phyloP scores from a whole-genome alignment of 257 asterid genomes.

The Nicotiana obtusifolia region DNA sequence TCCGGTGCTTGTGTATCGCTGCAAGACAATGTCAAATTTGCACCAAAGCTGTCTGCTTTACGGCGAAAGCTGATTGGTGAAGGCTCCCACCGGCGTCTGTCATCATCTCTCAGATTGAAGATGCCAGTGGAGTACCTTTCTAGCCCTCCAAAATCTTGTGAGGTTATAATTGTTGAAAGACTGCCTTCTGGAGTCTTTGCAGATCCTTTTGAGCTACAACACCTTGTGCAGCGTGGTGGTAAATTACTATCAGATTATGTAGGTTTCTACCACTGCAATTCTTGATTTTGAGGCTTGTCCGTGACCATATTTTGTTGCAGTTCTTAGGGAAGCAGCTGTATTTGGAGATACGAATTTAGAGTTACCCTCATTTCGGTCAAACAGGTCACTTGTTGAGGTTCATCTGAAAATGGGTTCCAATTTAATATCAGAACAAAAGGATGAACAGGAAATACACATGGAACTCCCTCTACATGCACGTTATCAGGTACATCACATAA shows the following conservation, averaged over 20 bases:
- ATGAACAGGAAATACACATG: slow-evolving; percentile 37
- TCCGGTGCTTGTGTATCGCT: slow-evolving; percentile 28
- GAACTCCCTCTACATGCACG: slow-evolving; percentile 82
- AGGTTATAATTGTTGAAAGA: slow-evolving; percentile 46
- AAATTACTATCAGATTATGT: slow-evolving; percentile 16
- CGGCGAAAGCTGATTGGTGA: slow-evolving; percentile 53
- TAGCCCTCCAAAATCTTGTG: slow-evolving; percentile 33
- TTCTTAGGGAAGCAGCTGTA: slow-evolving; percentile 54
- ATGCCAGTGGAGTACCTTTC: slow-evolving; percentile 21
- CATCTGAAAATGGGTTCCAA: slow-evolving; percentile 42
- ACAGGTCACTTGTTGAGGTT: slow-evolving; percentile 65
- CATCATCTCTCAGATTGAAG: slow-evolving; percentile 42
- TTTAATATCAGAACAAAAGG: slow-evolving; percentile 19
- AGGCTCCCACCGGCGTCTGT: slow-evolving; percentile 80
- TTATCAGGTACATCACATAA: slow-evolving; percentile 43
- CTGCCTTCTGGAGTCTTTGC: slow-evolving; percentile 86
- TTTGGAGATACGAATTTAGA: slow-evolving; percentile 92
- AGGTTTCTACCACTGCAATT: not conserved
- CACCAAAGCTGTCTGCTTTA: slow-evolving; percentile 26
- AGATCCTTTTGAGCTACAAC: slow-evolving; percentile 91
- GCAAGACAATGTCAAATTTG: slow-evolving; percentile 20
- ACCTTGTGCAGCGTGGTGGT: slow-evolving; percentile 75
- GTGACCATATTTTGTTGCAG: slow-evolving; percentile 37
- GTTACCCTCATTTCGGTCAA: slow-evolving; percentile 72
- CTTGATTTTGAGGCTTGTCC: not conserved